Conservation (phyloP, 495 filamentous ascomycete genomes). For the Schizothecium vesticola region DNA sequence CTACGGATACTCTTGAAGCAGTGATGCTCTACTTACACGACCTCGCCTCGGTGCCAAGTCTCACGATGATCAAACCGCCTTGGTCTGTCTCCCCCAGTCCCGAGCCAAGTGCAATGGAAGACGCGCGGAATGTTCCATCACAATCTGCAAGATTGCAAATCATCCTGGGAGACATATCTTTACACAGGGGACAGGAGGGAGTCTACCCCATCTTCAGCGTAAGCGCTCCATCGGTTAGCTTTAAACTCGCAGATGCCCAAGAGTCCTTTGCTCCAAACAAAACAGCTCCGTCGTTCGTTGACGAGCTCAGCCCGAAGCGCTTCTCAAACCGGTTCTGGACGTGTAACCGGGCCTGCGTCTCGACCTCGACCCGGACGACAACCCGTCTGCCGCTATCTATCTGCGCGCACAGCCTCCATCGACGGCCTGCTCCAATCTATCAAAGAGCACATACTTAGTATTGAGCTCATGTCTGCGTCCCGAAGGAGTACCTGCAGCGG, state of each 20-base stretch:
- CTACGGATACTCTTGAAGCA: background rate
- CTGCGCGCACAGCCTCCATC: background rate
- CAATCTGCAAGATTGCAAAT: background rate
- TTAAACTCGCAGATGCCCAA: no score
- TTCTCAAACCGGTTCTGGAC: no score
- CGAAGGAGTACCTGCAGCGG: background rate
- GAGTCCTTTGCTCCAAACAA: background rate
- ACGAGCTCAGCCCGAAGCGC: background rate
- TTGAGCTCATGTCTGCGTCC: background rate
- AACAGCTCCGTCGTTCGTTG: background rate
- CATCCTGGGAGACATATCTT: background rate
- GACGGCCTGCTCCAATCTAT: background rate
- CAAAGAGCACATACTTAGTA: background rate
- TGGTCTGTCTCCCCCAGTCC: background rate
- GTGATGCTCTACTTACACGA: background rate
- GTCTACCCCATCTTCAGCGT: no score
- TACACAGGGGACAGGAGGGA: background rate
- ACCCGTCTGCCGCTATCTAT: background rate
- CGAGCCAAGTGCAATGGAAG: slow-evolving; percentile 1
- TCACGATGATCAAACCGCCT: slow-evolving; percentile 7
- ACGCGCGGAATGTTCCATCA: slow-evolving; percentile 6
- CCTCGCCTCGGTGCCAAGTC: background rate
- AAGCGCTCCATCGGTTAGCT: no score
- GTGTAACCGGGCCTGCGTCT: background rate
- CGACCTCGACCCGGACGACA: background rate